phyloP scores from a whole-genome alignment of 1,284 basidiomycete genomes.

The Microbotryomycetes sp. region DNA sequence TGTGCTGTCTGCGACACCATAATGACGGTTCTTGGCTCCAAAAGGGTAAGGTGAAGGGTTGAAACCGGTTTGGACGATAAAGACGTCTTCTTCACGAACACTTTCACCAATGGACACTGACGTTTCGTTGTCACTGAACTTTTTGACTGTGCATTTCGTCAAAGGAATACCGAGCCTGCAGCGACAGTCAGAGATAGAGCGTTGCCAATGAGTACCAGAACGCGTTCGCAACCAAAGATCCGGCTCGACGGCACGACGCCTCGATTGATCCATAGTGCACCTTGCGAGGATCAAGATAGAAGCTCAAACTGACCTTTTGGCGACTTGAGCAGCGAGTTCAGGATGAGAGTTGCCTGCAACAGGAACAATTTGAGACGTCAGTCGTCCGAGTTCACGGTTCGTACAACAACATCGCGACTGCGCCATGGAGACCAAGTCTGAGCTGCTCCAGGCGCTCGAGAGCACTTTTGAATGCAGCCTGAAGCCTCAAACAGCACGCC shows the following conservation, averaged over 20 bases:
- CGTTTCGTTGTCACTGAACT: conserved; percentile 62
- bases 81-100: conserved; percentile 94
- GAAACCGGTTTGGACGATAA: conserved; percentile 69
- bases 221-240: background rate
- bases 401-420: too few relatives aligned
- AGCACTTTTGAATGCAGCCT: too few relatives aligned
- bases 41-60: conserved; percentile 37
- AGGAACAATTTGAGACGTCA: too few relatives aligned
- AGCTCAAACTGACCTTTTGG: conserved; percentile 70
- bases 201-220: background rate
- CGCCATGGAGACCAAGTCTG: conserved; percentile 28
- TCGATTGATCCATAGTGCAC: background rate
- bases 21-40: conserved; percentile 29
- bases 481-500: too few relatives aligned
- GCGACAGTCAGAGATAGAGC: background rate
- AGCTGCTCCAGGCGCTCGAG: conserved; percentile 1
- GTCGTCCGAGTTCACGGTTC: too few relatives aligned
- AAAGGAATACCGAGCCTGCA: conserved; percentile 81
- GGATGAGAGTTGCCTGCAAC: conserved; percentile 92
- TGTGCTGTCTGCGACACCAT: conserved; percentile 11
- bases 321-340: conserved; percentile 87
- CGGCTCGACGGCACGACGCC: background rate
- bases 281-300: too few relatives aligned
- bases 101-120: conserved; percentile 59
- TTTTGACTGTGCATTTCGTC: conserved; percentile 84